Evolutionary conservation across 805 yeast genomes (phyloP).

Genomic region (Ogataea minuta): DNA sequence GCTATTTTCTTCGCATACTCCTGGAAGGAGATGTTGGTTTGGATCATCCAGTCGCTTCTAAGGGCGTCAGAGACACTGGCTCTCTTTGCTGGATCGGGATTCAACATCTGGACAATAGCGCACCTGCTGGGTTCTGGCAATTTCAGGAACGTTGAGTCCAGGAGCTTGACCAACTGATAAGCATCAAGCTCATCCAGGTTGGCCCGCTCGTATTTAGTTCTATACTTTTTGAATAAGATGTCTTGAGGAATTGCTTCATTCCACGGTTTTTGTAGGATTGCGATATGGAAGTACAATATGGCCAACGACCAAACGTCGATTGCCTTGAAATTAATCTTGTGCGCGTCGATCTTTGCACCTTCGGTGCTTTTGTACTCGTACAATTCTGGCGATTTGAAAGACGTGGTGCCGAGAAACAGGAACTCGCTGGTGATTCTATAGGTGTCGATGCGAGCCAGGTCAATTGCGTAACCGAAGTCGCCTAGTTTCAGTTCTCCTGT

Average conservation of each 20-base stretch:
- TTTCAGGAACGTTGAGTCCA: slow-evolving; percentile 15
- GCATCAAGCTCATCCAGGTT: slow-evolving; percentile 18
- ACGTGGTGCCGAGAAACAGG: slow-evolving; percentile 46
- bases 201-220: slow-evolving; percentile 13
- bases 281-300: slow-evolving; percentile 45
- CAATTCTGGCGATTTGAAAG: slow-evolving; percentile 56
- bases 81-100: slow-evolving; percentile 30
- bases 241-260: slow-evolving; percentile 34
- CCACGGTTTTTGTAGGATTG: slow-evolving; percentile 50
- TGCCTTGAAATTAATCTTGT: slow-evolving; percentile 32
- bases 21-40: slow-evolving; percentile 22
- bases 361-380: slow-evolving; percentile 19
- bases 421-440: slow-evolving; percentile 23
- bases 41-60: slow-evolving; percentile 34
- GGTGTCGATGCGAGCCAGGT: slow-evolving; percentile 26
- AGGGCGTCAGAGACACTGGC: slow-evolving; percentile 19
- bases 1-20: slow-evolving; percentile 15
- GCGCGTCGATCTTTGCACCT: slow-evolving; percentile 11
- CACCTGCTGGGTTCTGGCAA: slow-evolving; percentile 14
- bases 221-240: slow-evolving; percentile 24
- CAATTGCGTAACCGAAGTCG: slow-evolving; percentile 52
- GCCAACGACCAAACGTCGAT: slow-evolving; percentile 55
- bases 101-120: slow-evolving; percentile 28
- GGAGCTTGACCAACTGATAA: slow-evolving; percentile 19
- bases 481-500: slow-evolving; percentile 44